These are phyloP conservation scores for Clonostachys rhizophaga DNA, from an alignment of 2,329 filamentous ascomycete genomes.

Conservation along the genomic window DNA sequence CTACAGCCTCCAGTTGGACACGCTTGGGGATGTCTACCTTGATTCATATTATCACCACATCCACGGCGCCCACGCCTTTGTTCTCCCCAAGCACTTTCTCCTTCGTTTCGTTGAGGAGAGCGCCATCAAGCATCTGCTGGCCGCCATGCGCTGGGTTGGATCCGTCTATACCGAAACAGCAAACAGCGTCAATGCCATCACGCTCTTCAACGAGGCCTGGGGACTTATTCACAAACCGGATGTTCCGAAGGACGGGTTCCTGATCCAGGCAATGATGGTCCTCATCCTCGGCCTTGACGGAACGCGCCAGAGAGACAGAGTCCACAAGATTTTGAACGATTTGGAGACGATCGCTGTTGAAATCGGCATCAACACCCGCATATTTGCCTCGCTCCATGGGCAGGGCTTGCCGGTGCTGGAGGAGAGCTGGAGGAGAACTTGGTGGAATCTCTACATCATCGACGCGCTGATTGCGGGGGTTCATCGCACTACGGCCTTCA, in stretches of 20 bases:
- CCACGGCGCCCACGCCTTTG: constrained; percentile 52
- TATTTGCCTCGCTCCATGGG: constrained; percentile 62
- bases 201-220: constrained; percentile 54
- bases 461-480: constrained; percentile 83
- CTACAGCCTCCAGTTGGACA: constrained; percentile 10
- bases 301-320: constrained; percentile 64
- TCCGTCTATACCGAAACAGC: constrained; percentile 48
- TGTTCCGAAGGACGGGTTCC: constrained; percentile 50
- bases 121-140: constrained; percentile 41
- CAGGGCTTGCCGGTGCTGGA: constrained; percentile 63
- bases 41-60: constrained; percentile 57
- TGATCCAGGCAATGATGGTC: constrained; percentile 74
- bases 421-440: constrained; percentile 83
- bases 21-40: constrained; percentile 46
- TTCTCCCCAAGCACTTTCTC: constrained; percentile 47
- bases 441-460: constrained; percentile 82
- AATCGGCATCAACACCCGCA: constrained; percentile 67
- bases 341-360: constrained; percentile 70
- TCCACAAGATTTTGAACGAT: constrained; percentile 60
- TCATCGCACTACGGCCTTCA: constrained; percentile 65
- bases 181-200: constrained; percentile 16
- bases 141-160: constrained; percentile 52
- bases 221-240: constrained; percentile 40
- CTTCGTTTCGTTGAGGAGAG: constrained; percentile 41
- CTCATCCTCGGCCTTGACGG: constrained; percentile 76